Percentiles rank a stretch among this genome's conserved stretches.
Evolutionary conservation across 163 green algal species (phyloP).

Genomic region (Scenedesmus sp.): DNA sequence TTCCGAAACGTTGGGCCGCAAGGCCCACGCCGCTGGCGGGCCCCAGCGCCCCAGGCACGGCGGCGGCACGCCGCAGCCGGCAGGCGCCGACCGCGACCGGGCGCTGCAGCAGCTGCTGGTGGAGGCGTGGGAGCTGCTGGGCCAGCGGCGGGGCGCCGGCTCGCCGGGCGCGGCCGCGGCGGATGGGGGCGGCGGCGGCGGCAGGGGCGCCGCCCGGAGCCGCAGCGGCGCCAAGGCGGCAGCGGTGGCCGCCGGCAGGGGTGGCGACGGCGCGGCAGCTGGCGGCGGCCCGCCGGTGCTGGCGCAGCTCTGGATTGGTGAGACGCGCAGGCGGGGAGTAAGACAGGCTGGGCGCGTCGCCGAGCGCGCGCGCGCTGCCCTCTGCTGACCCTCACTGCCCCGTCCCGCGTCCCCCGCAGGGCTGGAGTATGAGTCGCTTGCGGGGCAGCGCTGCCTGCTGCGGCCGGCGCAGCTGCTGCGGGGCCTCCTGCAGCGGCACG

Average conservation of each 20-base stretch:
- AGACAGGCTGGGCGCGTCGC: too few species aligned
- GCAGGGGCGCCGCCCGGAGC: background rate
- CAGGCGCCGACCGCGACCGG: background rate
- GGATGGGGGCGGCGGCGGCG: background rate
- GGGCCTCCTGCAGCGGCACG: background rate
- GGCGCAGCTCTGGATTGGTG: background rate
- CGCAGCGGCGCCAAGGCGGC: background rate
- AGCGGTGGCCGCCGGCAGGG: background rate
- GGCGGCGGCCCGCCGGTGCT: background rate
- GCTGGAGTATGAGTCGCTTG: constrained; percentile 25
- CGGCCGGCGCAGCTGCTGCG: constrained; percentile 3
- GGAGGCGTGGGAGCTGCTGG: background rate
- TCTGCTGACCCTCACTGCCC: too few species aligned
- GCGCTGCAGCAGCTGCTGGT: constrained; percentile 16
- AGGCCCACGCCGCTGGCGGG: background rate
- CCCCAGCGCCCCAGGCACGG: background rate
- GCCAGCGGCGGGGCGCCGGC: background rate
- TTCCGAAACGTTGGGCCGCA: constrained; percentile 5
- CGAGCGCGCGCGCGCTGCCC: too few species aligned
- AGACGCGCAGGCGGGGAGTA: background rate
- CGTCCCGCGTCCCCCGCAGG: background rate
- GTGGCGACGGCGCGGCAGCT: background rate
- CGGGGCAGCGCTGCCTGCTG: background rate
- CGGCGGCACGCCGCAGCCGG: background rate
- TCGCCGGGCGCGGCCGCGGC: background rate